Evolutionary conservation across 345 rosid species (phyloP).

Genomic region (Heritiera littoralis): DNA sequence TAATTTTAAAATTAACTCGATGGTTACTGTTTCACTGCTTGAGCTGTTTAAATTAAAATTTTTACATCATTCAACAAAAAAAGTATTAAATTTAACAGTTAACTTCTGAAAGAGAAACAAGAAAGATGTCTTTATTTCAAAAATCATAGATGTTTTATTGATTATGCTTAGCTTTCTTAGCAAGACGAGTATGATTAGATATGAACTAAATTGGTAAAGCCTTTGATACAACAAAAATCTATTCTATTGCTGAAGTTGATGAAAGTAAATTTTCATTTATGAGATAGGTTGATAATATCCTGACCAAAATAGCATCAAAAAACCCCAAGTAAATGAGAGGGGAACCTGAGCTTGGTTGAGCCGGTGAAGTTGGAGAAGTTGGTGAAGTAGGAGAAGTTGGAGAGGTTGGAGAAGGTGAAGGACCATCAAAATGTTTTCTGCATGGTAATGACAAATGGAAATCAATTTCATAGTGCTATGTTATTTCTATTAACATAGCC

Average conservation of each 20-base stretch:
- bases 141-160: background rate
- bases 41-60: background rate
- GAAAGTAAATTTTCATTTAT: background rate
- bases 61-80: background rate
- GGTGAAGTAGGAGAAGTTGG: slow-evolving; percentile 38
- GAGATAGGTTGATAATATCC: background rate
- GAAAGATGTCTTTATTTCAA: slow-evolving; percentile 4
- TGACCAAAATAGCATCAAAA: background rate
- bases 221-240: background rate
- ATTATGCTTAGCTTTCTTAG: background rate
- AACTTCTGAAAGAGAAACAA: background rate
- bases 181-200: background rate
- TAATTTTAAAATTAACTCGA: background rate
- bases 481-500: background rate
- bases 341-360: slow-evolving; percentile 45
- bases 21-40: background rate
- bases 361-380: slow-evolving; percentile 19
- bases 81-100: background rate
- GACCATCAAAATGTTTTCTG: slow-evolving; percentile 59
- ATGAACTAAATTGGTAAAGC: slow-evolving; percentile 17
- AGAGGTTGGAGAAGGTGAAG: slow-evolving; percentile 40
- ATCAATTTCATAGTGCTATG: slow-evolving; percentile 17
- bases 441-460: slow-evolving; percentile 19
- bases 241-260: background rate
- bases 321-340: slow-evolving; percentile 19